Percentiles rank a stretch among this genome's conserved stretches.
Conservation (phyloP, 176 grass and related monocot species). For the Rhynchospora pubera region DNA sequence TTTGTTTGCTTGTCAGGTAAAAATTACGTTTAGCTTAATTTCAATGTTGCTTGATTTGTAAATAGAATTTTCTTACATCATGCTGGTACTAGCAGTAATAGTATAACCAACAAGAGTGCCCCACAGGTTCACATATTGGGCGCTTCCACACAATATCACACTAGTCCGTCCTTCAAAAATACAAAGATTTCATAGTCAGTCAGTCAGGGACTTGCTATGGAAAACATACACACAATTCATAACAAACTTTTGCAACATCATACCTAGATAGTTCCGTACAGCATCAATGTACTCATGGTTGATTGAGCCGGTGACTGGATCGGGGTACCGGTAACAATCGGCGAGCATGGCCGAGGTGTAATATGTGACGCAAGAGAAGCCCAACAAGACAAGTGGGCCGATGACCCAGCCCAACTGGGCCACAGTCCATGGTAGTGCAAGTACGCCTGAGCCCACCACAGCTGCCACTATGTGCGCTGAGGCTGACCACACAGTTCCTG, state of each 20-base stretch:
- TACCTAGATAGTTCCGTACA: constrained; percentile 82
- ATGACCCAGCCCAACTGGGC: constrained; percentile 87
- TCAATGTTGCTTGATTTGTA: too few species aligned
- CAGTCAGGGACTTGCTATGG: background rate
- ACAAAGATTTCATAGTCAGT: background rate
- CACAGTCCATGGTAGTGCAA: constrained; percentile 89
- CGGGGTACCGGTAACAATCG: constrained; percentile 87
- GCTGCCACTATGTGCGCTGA: constrained; percentile 83
- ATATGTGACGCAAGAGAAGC: constrained; percentile 82
- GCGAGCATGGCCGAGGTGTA: constrained; percentile 84
- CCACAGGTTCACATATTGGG: constrained; percentile 96
- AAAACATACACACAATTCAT: background rate
- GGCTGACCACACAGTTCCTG: constrained; percentile 95
- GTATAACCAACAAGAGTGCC: constrained; percentile 93
- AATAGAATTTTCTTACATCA: constrained; percentile 43
- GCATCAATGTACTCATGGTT: constrained; percentile 87
- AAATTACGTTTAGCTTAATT: background rate
- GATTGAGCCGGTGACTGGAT: constrained; percentile 49
- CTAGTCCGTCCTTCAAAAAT: constrained; percentile 39
- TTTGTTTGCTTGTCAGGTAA: background rate
- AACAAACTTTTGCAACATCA: background rate
- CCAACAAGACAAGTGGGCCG: constrained; percentile 53
- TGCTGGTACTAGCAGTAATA: constrained; percentile 89
- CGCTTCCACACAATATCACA: constrained; percentile 73
- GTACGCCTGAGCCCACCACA: constrained; percentile 79